These are phyloP conservation scores for Metschnikowia colocasiae DNA, from an alignment of 805 yeast genomes.

Conservation along the genomic window DNA sequence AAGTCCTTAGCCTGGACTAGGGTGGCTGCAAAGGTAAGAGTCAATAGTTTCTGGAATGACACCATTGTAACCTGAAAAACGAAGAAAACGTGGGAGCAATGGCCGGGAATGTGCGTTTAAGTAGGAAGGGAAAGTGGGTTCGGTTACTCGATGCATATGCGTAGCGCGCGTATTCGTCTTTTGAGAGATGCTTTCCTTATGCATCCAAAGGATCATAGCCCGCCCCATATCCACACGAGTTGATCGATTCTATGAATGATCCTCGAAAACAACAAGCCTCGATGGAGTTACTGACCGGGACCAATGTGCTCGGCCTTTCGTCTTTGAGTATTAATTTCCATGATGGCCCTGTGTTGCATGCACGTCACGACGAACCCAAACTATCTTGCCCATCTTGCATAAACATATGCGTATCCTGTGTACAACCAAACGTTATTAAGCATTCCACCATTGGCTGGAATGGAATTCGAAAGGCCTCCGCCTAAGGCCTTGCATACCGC, in stretches of 20 bases:
- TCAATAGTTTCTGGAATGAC: slow-evolving; percentile 11
- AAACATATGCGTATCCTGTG: neutral
- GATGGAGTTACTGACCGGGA: neutral
- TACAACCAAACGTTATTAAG: neutral
- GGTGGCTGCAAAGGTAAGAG: slow-evolving; percentile 13
- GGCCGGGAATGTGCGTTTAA: slow-evolving; percentile 1
- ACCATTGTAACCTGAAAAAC: slow-evolving; percentile 11
- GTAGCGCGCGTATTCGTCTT: neutral
- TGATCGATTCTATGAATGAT: neutral
- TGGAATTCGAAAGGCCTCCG: too few species aligned
- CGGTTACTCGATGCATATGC: neutral
- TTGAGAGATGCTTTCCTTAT: neutral
- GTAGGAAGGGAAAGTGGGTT: slow-evolving; percentile 1
- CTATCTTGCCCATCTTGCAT: slow-evolving; percentile 5
- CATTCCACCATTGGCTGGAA: slow-evolving; percentile 1
- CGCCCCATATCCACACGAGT: neutral
- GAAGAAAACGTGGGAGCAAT: neutral
- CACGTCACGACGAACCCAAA: neutral
- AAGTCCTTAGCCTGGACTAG: slow-evolving; percentile 13
- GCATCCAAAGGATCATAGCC: neutral
- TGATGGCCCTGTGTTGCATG: neutral
- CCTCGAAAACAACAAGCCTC: neutral
- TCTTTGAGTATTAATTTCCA: neutral
- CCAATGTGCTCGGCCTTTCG: neutral
- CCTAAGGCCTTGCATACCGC: neutral